Evolutionary conservation across 2,329 filamentous ascomycete species (phyloP).

Genomic region (Claviceps pazoutovae): DNA sequence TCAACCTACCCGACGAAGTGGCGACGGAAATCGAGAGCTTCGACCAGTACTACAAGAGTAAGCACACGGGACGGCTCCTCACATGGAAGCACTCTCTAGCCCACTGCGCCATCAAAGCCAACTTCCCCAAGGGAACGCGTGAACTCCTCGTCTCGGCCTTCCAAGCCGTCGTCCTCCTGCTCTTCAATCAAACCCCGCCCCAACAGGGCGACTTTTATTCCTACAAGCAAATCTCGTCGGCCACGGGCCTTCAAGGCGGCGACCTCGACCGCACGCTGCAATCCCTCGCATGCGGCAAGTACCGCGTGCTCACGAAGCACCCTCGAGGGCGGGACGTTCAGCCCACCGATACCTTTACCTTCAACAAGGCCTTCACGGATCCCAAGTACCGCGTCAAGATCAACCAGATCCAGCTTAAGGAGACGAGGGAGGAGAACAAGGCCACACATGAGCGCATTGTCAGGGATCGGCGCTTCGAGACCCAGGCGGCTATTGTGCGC

Average conservation of each 20-base stretch:
- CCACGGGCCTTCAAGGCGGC: conserved; percentile 58
- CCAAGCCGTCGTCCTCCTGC: conserved; percentile 77
- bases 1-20: conserved; percentile 65
- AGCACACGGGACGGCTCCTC: conserved; percentile 76
- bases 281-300: conserved; percentile 83
- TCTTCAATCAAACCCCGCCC: conserved; percentile 61
- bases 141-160: conserved; percentile 85
- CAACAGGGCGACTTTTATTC: conserved; percentile 53
- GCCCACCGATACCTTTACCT: conserved; percentile 65
- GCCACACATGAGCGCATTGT: conserved; percentile 83
- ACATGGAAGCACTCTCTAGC: conserved; percentile 90
- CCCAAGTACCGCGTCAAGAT: conserved; percentile 89
- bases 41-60: conserved; percentile 72
- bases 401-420: conserved; percentile 95
- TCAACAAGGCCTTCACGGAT: conserved; percentile 66
- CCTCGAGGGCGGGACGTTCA: conserved; percentile 75
- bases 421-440: conserved; percentile 90
- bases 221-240: conserved; percentile 61
- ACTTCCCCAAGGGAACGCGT: conserved; percentile 67
- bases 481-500: conserved; percentile 82
- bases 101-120: conserved; percentile 73
- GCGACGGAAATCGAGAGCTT: conserved; percentile 67
- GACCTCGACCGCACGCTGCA: conserved; percentile 87
- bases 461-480: conserved; percentile 86
- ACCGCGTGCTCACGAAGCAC: conserved; percentile 69